Conservation (phyloP, 2,329 filamentous ascomycete genomes). For the Penicillium sp. region DNA sequence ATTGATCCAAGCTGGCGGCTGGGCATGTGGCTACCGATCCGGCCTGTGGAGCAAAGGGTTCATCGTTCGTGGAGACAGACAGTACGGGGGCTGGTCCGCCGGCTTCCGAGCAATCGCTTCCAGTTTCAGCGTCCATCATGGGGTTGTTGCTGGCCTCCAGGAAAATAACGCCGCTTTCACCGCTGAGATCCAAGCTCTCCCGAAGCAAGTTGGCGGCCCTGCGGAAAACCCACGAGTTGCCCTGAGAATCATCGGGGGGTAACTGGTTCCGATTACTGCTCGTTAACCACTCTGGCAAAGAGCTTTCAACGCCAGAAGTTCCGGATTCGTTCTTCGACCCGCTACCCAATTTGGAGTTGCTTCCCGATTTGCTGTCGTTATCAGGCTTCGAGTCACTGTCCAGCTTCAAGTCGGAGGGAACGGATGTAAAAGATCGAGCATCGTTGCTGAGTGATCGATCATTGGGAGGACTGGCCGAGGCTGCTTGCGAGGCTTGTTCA, state of each 20-base stretch:
- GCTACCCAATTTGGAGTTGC: constrained; percentile 20
- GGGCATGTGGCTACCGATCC: constrained; percentile 29
- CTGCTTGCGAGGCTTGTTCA: constrained; percentile 19
- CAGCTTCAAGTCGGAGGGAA: constrained; percentile 26
- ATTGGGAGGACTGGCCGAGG: constrained; percentile 17
- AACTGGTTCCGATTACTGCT: constrained; percentile 28
- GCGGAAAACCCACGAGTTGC: constrained; percentile 47
- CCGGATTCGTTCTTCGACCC: constrained; percentile 28
- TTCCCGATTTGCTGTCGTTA: neutral
- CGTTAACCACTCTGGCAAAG: constrained; percentile 36
- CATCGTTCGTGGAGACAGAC: constrained; percentile 38
- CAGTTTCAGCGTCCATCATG: constrained; percentile 29
- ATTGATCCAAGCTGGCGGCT: constrained; percentile 33
- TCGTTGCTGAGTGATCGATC: constrained; percentile 32
- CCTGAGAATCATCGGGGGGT: constrained; percentile 36
- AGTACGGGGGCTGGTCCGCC: constrained; percentile 34
- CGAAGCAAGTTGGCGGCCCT: constrained; percentile 52
- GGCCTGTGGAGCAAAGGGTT: constrained; percentile 36
- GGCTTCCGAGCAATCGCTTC: constrained; percentile 32
- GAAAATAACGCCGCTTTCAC: constrained; percentile 50
- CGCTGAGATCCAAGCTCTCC: constrained; percentile 48
- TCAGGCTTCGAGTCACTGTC: constrained; percentile 16
- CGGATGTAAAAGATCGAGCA: constrained; percentile 26
- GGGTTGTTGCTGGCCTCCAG: constrained; percentile 34
- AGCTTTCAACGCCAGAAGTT: constrained; percentile 28